phyloP scores from a whole-genome alignment of 805 yeast species.

The Hanseniaspora lachancei region DNA sequence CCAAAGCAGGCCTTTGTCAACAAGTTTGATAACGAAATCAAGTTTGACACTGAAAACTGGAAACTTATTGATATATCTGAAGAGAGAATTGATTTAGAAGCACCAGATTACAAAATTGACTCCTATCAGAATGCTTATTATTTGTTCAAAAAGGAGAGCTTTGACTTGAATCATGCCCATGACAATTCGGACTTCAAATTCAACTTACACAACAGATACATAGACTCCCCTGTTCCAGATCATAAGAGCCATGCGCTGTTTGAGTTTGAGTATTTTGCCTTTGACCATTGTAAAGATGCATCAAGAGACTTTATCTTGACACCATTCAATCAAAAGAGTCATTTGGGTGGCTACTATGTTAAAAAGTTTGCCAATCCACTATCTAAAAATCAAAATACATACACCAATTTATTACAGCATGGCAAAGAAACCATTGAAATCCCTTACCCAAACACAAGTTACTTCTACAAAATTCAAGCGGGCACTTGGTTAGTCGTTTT shows the following conservation, averaged over 20 bases:
- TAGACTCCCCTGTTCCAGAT: conserved; percentile 25
- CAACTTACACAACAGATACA: conserved; percentile 42
- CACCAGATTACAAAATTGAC: conserved; percentile 36
- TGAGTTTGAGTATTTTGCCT: conserved; percentile 32
- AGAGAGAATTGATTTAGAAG: conserved; percentile 48
- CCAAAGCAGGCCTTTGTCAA: conserved; percentile 42
- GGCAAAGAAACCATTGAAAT: conserved; percentile 18
- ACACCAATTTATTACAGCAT: background rate
- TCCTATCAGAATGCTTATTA: conserved; percentile 4
- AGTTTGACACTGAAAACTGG: conserved; percentile 18
- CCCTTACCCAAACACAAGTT: conserved; percentile 31
- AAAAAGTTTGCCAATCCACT: background rate
- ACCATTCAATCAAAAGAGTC: conserved; percentile 4
- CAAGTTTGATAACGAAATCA: conserved; percentile 31
- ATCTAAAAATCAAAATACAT: background rate
- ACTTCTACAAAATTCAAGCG: conserved; percentile 25
- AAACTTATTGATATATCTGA: conserved; percentile 30
- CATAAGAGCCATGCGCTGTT: conserved; percentile 16
- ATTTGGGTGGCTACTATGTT: background rate
- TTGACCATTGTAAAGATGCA: conserved; percentile 37
- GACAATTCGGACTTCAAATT: conserved; percentile 23
- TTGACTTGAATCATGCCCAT: background rate
- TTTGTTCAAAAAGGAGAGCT: background rate
- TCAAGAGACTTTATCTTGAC: background rate
- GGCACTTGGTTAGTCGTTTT: conserved; percentile 28